A percentile compares a stretch with the other conserved stretches of the same genome.
Conservation (phyloP, 345 rosid species). For the Carallia pectinifolia region DNA sequence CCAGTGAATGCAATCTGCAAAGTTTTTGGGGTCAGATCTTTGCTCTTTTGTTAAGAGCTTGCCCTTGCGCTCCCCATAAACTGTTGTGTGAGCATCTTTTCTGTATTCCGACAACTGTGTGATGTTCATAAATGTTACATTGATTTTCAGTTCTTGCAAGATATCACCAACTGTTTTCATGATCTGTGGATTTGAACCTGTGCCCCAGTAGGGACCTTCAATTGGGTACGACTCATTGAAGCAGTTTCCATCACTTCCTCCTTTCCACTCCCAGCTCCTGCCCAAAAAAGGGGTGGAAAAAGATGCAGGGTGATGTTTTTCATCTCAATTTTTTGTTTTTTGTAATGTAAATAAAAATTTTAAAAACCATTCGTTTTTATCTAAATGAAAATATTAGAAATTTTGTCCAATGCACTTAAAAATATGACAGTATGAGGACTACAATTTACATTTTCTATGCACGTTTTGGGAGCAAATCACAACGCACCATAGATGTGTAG, state of each 20-base stretch:
- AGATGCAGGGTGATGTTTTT: no score
- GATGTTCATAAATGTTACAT: constrained; percentile 64
- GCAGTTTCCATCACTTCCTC: constrained; percentile 72
- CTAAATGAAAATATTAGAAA: no score
- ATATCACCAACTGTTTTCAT: constrained; percentile 57
- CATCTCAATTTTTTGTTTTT: no score
- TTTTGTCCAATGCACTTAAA: no score
- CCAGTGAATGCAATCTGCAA: constrained; percentile 94
- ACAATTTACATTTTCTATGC: no score
- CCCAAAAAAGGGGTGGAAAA: background rate
- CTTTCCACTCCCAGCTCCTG: constrained; percentile 97
- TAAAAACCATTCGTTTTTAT: no score
- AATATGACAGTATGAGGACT: no score
- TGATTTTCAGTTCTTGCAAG: constrained; percentile 41
- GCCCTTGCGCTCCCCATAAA: constrained; percentile 80
- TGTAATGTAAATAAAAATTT: no score
- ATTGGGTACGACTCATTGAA: constrained; percentile 72
- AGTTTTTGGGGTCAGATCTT: constrained; percentile 56
- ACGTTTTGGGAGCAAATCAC: background rate
- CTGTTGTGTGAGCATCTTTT: constrained; percentile 77
- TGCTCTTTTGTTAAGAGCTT: constrained; percentile 74
- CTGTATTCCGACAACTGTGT: constrained; percentile 81
- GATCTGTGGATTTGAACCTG: constrained; percentile 75
- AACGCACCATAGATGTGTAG: constrained; percentile 82
- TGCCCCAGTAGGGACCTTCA: constrained; percentile 70